Evolutionary conservation across 1,284 basidiomycete species (phyloP).

Genomic region (Sutorius eximius): DNA sequence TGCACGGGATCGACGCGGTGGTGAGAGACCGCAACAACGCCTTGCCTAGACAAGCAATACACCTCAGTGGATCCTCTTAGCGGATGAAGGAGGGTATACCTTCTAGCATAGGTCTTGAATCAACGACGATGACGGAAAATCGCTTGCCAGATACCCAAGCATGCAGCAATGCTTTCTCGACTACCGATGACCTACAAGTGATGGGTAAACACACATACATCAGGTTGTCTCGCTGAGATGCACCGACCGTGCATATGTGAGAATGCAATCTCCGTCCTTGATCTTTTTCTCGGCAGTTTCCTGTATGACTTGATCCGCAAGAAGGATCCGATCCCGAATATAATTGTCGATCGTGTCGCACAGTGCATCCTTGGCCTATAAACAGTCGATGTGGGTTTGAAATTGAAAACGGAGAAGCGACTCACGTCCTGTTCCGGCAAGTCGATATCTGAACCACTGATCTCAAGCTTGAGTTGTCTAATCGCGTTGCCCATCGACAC

Average conservation of each 20-base stretch:
- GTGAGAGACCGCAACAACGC: slow-evolving; percentile 73
- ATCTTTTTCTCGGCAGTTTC: slow-evolving; percentile 90
- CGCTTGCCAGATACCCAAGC: slow-evolving; percentile 72
- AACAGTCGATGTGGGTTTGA: slow-evolving; percentile 1
- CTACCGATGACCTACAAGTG: slow-evolving; percentile 78
- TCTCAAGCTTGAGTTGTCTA: slow-evolving; percentile 93
- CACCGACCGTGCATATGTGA: slow-evolving; percentile 86
- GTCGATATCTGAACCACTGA: slow-evolving; percentile 90
- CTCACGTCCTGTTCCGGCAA: slow-evolving; percentile 90
- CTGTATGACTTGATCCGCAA: slow-evolving; percentile 93
- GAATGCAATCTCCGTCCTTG: slow-evolving; percentile 87
- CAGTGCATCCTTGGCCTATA: slow-evolving; percentile 83
- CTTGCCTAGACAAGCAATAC: slow-evolving; percentile 60
- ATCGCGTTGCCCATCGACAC: slow-evolving; percentile 96
- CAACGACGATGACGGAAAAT: slow-evolving; percentile 94
- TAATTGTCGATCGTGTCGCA: slow-evolving; percentile 91
- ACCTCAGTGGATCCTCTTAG: slow-evolving; percentile 1
- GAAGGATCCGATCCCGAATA: slow-evolving; percentile 90
- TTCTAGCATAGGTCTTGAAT: slow-evolving; percentile 91
- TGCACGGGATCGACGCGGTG: slow-evolving; percentile 78
- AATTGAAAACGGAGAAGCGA: neutral
- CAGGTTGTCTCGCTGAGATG: neutral
- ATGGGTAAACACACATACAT: slow-evolving; percentile 12
- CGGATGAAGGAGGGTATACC: slow-evolving; percentile 45
- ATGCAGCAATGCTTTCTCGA: slow-evolving; percentile 85